Percentiles rank a stretch among this genome's conserved stretches.
These are phyloP conservation scores for Paragyromitra xinjiangensis DNA, from an alignment of 495 filamentous ascomycete genomes.

Conservation along the genomic window DNA sequence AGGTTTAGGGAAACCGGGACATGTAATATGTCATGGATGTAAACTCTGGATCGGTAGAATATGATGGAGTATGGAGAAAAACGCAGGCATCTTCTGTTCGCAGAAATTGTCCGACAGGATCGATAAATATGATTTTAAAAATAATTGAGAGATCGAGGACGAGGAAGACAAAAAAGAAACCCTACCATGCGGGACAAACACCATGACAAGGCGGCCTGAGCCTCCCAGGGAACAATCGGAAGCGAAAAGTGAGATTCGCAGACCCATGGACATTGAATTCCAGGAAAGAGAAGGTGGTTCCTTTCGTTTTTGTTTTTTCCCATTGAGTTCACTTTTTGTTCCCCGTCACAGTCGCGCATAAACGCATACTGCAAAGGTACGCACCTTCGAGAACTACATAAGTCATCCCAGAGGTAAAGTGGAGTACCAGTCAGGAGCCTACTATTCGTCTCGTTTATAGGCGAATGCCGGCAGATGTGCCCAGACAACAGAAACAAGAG, in stretches of 20 bases:
- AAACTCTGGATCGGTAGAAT: constrained; percentile 49
- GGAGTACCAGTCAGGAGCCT: constrained; percentile 45
- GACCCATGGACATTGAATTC: constrained; percentile 47
- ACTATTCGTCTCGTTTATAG: constrained; percentile 53
- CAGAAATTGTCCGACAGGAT: constrained; percentile 44
- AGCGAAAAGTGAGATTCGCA: constrained; percentile 50
- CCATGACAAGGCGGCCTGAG: constrained; percentile 50
- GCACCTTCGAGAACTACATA: constrained; percentile 51
- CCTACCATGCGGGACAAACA: constrained; percentile 47
- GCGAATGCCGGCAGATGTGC: constrained; percentile 50
- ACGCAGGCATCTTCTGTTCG: constrained; percentile 41
- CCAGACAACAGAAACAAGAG: constrained; percentile 46
- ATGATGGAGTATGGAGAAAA: constrained; percentile 42
- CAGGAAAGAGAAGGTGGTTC: constrained; percentile 51
- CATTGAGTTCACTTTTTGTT: constrained; percentile 35
- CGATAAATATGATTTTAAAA: constrained; percentile 42
- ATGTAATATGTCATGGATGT: constrained; percentile 52
- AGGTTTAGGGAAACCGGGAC: constrained; percentile 43
- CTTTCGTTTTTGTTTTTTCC: constrained; percentile 49
- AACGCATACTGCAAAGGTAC: constrained; percentile 51
- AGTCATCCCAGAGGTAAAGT: constrained; percentile 48
- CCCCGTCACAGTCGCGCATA: constrained; percentile 52
- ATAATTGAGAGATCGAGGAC: constrained; percentile 41
- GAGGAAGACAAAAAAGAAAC: constrained; percentile 36
- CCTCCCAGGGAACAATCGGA: constrained; percentile 50